Evolutionary conservation across 352 stramenopile genomes (phyloP), one percentile per base, ranked within the genome.

Genomic region (Pythium volutum): DNA sequence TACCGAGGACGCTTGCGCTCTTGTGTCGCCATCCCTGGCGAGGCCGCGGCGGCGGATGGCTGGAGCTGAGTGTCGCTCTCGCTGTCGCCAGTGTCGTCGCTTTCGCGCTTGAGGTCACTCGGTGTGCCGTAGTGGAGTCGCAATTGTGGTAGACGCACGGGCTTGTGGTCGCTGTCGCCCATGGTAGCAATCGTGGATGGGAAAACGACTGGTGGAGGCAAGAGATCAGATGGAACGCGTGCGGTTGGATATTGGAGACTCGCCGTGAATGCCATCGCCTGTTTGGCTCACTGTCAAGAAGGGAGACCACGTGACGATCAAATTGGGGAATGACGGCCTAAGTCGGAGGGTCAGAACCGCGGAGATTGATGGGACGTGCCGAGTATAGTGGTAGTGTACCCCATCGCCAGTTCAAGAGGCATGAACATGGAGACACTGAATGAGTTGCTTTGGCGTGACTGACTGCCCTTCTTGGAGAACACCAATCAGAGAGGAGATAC

Each of bases 1-100:
- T 62, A 56, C 11, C 64, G 64, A 10, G 49, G 46, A 0, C 55
- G 50, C 50, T 70, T 65, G 25, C 53, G 50, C 49, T 59, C 51
- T 22, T 55, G 26, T 14, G 9, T 34, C 15, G 46, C 43, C 10
- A 10, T 52, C 36, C 14, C 36, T 52, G 46, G 11, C n/a, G 27
- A 14, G 23, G 46, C 36, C 14, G 36, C 36, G 18, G 36, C 36
- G 16, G 36, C 36, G 10, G 36, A 43, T 16, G 14, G 12, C 2
- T 43, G 36, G 10, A 2, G 7, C 23, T 57, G 53, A 25, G 20
- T 41, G 15, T 50, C 38, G 36, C 38, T 60, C 36, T 59, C 52
- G 23, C 52, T 59, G 25, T 50, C 43, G 9, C 36, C 22, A 12
- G 10, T 25, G n/a, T 41, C 38, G 41, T 60, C 53, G 12, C 31